Evolutionary conservation across 108 stramenopile genomes (phyloP).

Genomic region (Fistulifera pelliculosa): DNA sequence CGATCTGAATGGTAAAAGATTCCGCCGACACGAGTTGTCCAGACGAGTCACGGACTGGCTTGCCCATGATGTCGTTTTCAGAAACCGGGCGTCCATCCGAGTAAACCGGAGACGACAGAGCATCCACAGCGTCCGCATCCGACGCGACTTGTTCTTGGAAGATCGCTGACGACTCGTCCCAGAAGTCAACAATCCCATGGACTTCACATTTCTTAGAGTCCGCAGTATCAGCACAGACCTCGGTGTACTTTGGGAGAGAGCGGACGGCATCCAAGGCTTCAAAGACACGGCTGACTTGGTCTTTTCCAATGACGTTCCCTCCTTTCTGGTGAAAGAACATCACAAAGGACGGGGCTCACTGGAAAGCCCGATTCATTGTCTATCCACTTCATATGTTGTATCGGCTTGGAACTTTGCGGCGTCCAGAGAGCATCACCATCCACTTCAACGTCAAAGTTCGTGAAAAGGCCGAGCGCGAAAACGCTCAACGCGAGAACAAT

Average conservation of each 20-base stretch:
- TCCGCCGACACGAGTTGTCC: background rate
- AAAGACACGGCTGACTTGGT: constrained; percentile 1
- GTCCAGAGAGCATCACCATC: constrained; percentile 5
- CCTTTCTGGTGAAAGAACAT: constrained; percentile 8
- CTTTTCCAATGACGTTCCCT: constrained; percentile 6
- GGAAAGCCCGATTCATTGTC: background rate
- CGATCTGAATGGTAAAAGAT: constrained; percentile 3
- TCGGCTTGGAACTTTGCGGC: background rate
- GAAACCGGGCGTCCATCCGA: constrained; percentile 1
- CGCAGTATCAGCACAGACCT: constrained; percentile 1
- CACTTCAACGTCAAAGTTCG: constrained; percentile 11
- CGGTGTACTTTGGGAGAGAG: constrained; percentile 1
- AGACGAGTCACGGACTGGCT: background rate
- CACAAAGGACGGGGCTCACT: background rate
- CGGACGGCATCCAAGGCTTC: constrained; percentile 7
- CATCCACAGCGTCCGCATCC: constrained; percentile 2
- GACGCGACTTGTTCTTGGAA: background rate
- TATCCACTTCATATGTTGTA: constrained; percentile 6
- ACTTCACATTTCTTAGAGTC: constrained; percentile 5
- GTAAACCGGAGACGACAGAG: constrained; percentile 4
- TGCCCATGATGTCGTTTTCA: constrained; percentile 6
- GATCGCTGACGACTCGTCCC: background rate
- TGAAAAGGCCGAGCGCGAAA: constrained; percentile 2
- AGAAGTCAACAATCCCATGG: constrained; percentile 2
- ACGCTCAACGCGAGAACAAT: constrained; percentile 5